Conservation (phyloP, 2,329 filamentous ascomycete genomes). For the Drechslerella coelobrocha region DNA sequence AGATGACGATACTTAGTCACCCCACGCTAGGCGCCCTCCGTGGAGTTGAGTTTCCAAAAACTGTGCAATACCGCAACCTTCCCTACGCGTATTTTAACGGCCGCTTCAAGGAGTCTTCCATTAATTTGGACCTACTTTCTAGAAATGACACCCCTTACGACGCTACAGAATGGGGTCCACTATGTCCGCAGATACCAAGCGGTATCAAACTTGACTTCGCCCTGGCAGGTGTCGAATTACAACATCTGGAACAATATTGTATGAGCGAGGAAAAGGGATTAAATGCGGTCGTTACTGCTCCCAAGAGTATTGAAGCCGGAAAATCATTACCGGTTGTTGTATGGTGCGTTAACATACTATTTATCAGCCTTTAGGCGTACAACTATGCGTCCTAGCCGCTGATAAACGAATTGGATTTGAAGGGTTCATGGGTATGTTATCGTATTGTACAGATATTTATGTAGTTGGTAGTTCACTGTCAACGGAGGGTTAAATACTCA, state of each 20-base stretch:
- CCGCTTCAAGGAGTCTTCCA: slow-evolving; percentile 56
- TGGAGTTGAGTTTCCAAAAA: slow-evolving; percentile 17
- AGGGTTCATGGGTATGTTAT: slow-evolving; percentile 32
- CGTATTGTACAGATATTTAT: neutral
- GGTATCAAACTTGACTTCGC: slow-evolving; percentile 51
- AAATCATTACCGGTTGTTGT: slow-evolving; percentile 52
- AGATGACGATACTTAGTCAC: slow-evolving; percentile 17
- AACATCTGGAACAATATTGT: slow-evolving; percentile 34
- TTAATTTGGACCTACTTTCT: slow-evolving; percentile 37
- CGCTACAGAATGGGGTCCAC: slow-evolving; percentile 57
- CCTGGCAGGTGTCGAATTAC: slow-evolving; percentile 28
- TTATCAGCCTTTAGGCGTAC: neutral
- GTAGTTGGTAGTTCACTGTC: neutral
- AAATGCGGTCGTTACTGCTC: slow-evolving; percentile 57
- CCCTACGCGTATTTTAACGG: slow-evolving; percentile 57
- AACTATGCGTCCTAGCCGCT: neutral
- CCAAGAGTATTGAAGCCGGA: slow-evolving; percentile 44
- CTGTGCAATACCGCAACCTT: slow-evolving; percentile 57
- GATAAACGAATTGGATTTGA: neutral
- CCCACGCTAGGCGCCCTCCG: slow-evolving; percentile 20
- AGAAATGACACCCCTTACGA: slow-evolving; percentile 53
- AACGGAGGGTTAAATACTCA: neutral
- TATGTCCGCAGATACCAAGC: slow-evolving; percentile 57
- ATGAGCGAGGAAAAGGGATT: slow-evolving; percentile 58
- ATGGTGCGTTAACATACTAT: slow-evolving; percentile 28